Evolutionary conservation across 108 stramenopile genomes (phyloP), one percentile per base, ranked within the genome.

Genomic region (Cyclostephanos tholiformis): DNA sequence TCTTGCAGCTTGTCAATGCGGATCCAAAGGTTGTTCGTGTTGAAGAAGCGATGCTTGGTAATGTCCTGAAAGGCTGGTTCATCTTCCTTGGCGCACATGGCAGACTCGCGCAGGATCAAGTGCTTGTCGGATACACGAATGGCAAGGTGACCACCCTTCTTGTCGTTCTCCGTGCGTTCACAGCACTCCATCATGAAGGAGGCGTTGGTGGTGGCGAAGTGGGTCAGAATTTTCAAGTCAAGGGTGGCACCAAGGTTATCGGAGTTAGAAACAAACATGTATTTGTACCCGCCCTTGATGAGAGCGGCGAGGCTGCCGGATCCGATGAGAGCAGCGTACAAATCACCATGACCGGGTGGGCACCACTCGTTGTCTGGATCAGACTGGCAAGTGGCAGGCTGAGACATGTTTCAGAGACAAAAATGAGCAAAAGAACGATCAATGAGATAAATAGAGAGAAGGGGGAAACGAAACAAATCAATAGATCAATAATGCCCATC

Each of bases 11-110:
- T 95, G 77, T 97, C 97, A 23, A 98, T 80, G 49, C 96, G 88
- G 62, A 99, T 96, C 99, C 99, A 99, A 30, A 99, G 89, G 75
- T 99, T 99, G 84, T 99, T 99, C 68, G 99, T 99, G 87, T 99
- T 99, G 95, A 99, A 99, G 77, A 85, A 98, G 26, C 86, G 84
- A 82, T 99, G 98, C 86, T 94, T 95, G 81, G 84, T 84, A 50
- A 96, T 90, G 75, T 98, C 96, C 76, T 98, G 97, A 88, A 99
- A 98, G 66, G 89, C 85, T 26, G 63, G 85, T 84, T 98, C 97
- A 64, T 98, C 98, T 65, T 96, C 96, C 35, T 95, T 91, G 52
- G 96, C 88, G 77, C 98, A 99, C 97, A 98, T 97, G 71, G 98
- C 98, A 52, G 94, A 94, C 80, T 99, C 98, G 29, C 98, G 95